Evolutionary conservation across 352 stramenopile species (phyloP).

Genomic region (Pythium scleroteichum): DNA sequence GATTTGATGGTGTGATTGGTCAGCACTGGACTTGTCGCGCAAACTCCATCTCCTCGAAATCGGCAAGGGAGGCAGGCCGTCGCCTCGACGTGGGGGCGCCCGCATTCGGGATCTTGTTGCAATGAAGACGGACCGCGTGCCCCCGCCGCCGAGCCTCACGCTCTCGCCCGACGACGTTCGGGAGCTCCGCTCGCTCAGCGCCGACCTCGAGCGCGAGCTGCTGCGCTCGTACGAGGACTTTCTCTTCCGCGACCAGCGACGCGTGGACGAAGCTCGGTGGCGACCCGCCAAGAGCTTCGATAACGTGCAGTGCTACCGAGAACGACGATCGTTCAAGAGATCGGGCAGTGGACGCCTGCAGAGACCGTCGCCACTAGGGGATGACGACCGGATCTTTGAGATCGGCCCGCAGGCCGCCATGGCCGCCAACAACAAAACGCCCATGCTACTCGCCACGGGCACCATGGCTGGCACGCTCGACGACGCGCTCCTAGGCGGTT

Average conservation of each 20-base stretch:
- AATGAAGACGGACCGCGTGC: conserved; percentile 18
- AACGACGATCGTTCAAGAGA: conserved; percentile 30
- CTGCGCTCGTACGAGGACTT: conserved; percentile 45
- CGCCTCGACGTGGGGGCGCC: no score
- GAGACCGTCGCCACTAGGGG: conserved; percentile 1
- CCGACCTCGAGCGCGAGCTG: conserved; percentile 32
- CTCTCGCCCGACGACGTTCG: conserved; percentile 17
- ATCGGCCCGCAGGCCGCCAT: conserved; percentile 47
- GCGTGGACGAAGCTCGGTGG: conserved; percentile 39
- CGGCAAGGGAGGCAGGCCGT: no score
- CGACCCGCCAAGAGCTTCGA: conserved; percentile 24
- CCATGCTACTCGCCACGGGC: conserved; percentile 33
- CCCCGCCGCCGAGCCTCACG: not conserved
- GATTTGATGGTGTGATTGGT: no score
- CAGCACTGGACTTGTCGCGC: no score
- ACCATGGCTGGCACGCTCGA: conserved; percentile 45
- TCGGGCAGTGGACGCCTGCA: not conserved
- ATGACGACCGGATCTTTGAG: conserved; percentile 24
- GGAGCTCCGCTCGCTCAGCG: conserved; percentile 20
- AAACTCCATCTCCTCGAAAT: no score
- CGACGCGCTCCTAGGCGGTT: conserved; percentile 53
- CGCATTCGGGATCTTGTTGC: not conserved
- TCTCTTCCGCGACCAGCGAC: conserved; percentile 29
- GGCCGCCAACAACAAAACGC: conserved; percentile 42
- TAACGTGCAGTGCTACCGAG: conserved; percentile 36